phyloP scores from a whole-genome alignment of 345 rosid species.

The Gossypium mustelinum region DNA sequence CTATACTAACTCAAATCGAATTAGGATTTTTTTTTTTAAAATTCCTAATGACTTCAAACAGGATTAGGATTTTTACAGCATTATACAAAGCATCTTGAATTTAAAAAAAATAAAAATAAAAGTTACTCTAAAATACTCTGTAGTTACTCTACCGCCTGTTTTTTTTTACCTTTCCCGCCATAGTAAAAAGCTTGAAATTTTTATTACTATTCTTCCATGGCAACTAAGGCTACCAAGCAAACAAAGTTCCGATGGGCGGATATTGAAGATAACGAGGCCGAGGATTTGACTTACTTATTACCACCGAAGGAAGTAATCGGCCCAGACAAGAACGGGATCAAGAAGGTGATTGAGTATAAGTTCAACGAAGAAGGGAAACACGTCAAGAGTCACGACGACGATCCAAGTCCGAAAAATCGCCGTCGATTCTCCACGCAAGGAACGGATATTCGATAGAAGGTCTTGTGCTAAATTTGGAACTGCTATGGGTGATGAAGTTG shows the following conservation, averaged over 20 bases:
- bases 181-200: too few species aligned
- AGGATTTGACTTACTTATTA: slow-evolving; percentile 60
- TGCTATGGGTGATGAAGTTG: slow-evolving; percentile 66
- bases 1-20: too few species aligned
- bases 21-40: too few species aligned
- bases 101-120: too few species aligned
- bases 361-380: slow-evolving; percentile 66
- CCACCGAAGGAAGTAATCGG: slow-evolving; percentile 73
- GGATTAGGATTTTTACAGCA: too few species aligned
- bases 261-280: slow-evolving; percentile 63
- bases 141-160: too few species aligned
- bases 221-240: not conserved
- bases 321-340: slow-evolving; percentile 70
- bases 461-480: slow-evolving; percentile 72
- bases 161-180: too few species aligned
- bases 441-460: slow-evolving; percentile 55
- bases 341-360: slow-evolving; percentile 19
- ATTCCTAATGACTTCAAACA: too few species aligned
- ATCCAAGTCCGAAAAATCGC: slow-evolving; percentile 54
- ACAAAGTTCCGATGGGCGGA: slow-evolving; percentile 69
- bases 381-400: slow-evolving; percentile 64
- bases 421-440: not conserved
- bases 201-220: too few species aligned
- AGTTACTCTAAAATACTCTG: too few species aligned
- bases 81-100: too few species aligned